Percentiles rank a stretch among this genome's conserved stretches.
phyloP scores from a whole-genome alignment of 495 filamentous ascomycete species.

The Rusavskia elegans region DNA sequence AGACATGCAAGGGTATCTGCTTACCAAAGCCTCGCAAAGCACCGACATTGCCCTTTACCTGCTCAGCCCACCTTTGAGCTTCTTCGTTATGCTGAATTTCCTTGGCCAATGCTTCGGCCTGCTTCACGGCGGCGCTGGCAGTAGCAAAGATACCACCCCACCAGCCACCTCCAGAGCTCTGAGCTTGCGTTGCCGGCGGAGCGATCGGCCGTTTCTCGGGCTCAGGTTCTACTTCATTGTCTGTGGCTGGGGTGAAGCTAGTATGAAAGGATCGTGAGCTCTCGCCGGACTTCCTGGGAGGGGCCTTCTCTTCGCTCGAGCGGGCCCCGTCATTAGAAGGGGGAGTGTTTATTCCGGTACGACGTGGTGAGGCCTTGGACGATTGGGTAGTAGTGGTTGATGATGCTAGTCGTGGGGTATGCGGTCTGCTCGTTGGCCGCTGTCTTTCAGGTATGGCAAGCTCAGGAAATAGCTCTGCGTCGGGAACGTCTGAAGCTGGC shows the following conservation, averaged over 20 bases:
- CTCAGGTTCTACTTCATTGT: constrained; percentile 17
- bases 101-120: constrained; percentile 83
- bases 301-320: constrained; percentile 44
- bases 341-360: constrained; percentile 38
- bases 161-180: constrained; percentile 57
- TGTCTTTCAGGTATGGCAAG: constrained; percentile 63
- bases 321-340: constrained; percentile 27
- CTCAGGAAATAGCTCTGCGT: constrained; percentile 66
- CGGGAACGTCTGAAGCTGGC: constrained; percentile 22
- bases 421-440: constrained; percentile 51
- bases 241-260: constrained; percentile 25
- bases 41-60: constrained; percentile 83
- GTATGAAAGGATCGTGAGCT: constrained; percentile 51
- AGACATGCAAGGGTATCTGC: constrained; percentile 4
- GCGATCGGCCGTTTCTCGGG: constrained; percentile 12
- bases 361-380: constrained; percentile 39
- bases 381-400: constrained; percentile 28
- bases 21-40: constrained; percentile 67
- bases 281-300: constrained; percentile 56
- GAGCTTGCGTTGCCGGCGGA: constrained; percentile 18
- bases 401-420: constrained; percentile 64
- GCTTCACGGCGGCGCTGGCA: constrained; percentile 70
- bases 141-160: constrained; percentile 72
- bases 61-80: constrained; percentile 87
- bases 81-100: constrained; percentile 95